A percentile compares a stretch with the other conserved stretches of the same genome.
phyloP scores from a whole-genome alignment of 2,329 filamentous ascomycete genomes.

The Alternaria incomplexa region DNA sequence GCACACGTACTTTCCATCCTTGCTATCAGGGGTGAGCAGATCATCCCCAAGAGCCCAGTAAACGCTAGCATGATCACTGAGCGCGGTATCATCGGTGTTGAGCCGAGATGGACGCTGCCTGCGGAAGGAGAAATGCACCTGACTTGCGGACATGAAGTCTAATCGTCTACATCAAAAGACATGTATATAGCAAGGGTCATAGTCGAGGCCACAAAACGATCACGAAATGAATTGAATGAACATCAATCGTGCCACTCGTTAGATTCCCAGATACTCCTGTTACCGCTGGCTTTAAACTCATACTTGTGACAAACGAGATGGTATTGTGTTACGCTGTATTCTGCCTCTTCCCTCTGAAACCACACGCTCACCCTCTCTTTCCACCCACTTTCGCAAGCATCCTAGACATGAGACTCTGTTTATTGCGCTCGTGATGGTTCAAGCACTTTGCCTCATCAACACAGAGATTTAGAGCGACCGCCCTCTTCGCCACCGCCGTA shows the following conservation, averaged over 20 bases:
- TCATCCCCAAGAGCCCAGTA: conserved; percentile 44
- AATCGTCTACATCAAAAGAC: neutral
- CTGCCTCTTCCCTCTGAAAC: neutral
- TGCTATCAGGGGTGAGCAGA: conserved; percentile 36
- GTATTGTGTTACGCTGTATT: neutral
- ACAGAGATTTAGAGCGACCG: neutral
- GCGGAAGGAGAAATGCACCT: conserved; percentile 39
- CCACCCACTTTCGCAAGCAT: neutral
- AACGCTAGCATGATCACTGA: conserved; percentile 39
- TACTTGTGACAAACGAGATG: neutral
- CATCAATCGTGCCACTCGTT: neutral
- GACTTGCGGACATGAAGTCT: conserved; percentile 43
- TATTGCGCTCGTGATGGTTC: neutral
- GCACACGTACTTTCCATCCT: conserved; percentile 45
- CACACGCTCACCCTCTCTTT: neutral
- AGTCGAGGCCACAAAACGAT: neutral
- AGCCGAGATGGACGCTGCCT: conserved; percentile 39
- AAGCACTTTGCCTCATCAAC: neutral
- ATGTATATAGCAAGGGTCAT: neutral
- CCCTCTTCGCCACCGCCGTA: neutral
- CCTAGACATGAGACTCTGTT: neutral
- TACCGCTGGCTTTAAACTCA: neutral
- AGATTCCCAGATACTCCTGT: neutral
- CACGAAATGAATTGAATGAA: neutral
- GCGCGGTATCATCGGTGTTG: conserved; percentile 35